Conservation (phyloP, 768 basidiomycete genomes). For the Gloeopeniophorella convolvens region DNA sequence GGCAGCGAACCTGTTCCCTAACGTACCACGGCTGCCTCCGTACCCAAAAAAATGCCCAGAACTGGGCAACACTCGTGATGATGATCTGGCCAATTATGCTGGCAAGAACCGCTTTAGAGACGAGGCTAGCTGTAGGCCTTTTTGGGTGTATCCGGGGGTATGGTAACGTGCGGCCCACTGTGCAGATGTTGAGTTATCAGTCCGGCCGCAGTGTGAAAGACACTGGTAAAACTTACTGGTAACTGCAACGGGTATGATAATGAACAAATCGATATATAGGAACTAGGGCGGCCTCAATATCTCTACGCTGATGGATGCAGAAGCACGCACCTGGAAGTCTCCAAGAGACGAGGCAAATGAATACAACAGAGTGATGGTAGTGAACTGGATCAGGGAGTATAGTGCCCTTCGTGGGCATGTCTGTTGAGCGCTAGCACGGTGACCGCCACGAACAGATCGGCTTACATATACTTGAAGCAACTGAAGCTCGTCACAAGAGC, state of each 20-base stretch:
- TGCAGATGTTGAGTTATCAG: conserved; percentile 14
- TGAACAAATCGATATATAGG: conserved; percentile 94
- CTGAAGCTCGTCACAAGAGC: conserved; percentile 97
- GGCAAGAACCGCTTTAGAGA: conserved; percentile 90
- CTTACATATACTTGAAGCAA: conserved; percentile 99
- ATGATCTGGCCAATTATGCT: conserved; percentile 92
- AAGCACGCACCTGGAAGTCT: conserved; percentile 76
- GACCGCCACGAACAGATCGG: conserved; percentile 13
- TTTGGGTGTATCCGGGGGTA: conserved; percentile 83
- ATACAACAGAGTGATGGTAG: conserved; percentile 92
- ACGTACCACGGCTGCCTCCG: conserved; percentile 75
- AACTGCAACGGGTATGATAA: conserved; percentile 95
- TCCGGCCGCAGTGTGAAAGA: conserved; percentile 3
- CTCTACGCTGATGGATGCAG: background rate
- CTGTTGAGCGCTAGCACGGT: conserved; percentile 10
- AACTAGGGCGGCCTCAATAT: conserved; percentile 46
- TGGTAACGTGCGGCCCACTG: conserved; percentile 94
- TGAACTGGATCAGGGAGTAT: conserved; percentile 98
- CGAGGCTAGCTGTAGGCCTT: conserved; percentile 89
- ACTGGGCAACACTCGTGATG: conserved; percentile 75
- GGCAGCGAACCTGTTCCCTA: background rate
- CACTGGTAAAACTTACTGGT: conserved; percentile 60
- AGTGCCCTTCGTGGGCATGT: conserved; percentile 63
- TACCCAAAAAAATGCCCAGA: conserved; percentile 89
- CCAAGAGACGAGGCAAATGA: conserved; percentile 95